Base-by-base conservation (phyloP, 2,329 filamentous ascomycete species). In the Calonectria crousiana region DNA sequence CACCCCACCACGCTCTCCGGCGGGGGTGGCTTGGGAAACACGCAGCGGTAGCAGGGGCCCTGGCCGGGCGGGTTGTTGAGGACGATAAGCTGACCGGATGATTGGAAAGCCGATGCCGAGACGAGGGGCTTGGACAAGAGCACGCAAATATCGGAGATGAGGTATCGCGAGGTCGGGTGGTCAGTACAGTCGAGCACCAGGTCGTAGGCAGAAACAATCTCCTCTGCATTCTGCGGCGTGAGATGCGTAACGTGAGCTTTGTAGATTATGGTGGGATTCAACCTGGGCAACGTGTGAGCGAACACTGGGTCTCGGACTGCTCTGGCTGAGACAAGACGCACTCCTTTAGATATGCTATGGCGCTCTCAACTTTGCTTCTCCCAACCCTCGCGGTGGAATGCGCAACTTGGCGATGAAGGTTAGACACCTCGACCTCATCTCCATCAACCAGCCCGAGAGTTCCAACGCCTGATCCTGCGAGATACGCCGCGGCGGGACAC, bases 121-220 rank as follows among this genome's bases (percentile, higher is more conserved):
- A 98, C 91, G 20, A 99, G 90, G 0, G 95, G 92, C 81, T 95
- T 97, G 3, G 89, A 86, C 0, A 96, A 88, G 5, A 98, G 87
- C 13, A 98, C 94, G 78, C 95, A 97, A 20, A 94, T 91, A 82
- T 99, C 97, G 0, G 95, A 98, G 77, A 98, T 95, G 58, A 98
- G 90, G 83, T 99, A 98, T 53, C 97, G 94, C 0, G 95, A 95
- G 1, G 95, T 93, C 0, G 97, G 96, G 77, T 96, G 95, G 84
- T 99, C 97, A 13, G 96, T 98, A 83, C 97, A 99, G 84, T 99
- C 97, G 16, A 99, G 91, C 2, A 98, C 92, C 0, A 98, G 79
- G 79, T 98, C 95, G 82, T 98, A 98, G 5, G 87, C 79, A 0
- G 87, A 85, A 71, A 98, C 91, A 51, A 95, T 92, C 0, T 87